Percentiles rank a stretch among this genome's conserved stretches.
These are phyloP conservation scores for Salix brachista DNA, from an alignment of 345 rosid species.

Conservation along the genomic window DNA sequence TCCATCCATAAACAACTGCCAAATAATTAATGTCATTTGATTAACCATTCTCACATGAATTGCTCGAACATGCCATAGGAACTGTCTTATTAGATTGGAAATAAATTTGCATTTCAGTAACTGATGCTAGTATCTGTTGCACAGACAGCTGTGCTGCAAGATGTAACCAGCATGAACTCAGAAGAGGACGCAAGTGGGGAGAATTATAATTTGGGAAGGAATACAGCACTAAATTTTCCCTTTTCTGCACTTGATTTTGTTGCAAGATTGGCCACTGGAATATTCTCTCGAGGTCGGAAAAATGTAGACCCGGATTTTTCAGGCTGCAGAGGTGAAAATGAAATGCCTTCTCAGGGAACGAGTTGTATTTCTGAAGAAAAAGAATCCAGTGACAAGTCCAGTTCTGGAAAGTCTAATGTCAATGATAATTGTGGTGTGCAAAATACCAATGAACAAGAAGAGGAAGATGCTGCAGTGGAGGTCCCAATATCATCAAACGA, in stretches of 20 bases:
- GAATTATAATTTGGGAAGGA: constrained; percentile 54
- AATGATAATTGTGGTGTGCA: constrained; percentile 32
- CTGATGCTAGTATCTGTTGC: constrained; percentile 25
- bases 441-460: constrained; percentile 26
- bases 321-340: constrained; percentile 47
- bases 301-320: constrained; percentile 40
- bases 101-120: constrained; percentile 2
- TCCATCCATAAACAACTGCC: background rate
- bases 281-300: constrained; percentile 69
- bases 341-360: constrained; percentile 27
- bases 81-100: background rate
- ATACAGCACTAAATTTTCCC: constrained; percentile 73
- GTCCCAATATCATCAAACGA: constrained; percentile 29
- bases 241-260: constrained; percentile 85
- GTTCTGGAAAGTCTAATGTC: constrained; percentile 40
- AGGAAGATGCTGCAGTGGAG: constrained; percentile 29
- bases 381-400: constrained; percentile 39
- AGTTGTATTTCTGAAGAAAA: constrained; percentile 26
- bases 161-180: constrained; percentile 32
- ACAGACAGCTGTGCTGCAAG: constrained; percentile 47
- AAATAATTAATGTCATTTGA: background rate
- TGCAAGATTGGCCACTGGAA: constrained; percentile 74
- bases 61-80: background rate
- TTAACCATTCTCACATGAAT: background rate
- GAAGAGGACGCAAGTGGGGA: constrained; percentile 36